Percentiles rank a stretch among this genome's conserved stretches.
phyloP scores from a whole-genome alignment of 1,284 basidiomycete species.

The Hypsizygus ulmarius region DNA sequence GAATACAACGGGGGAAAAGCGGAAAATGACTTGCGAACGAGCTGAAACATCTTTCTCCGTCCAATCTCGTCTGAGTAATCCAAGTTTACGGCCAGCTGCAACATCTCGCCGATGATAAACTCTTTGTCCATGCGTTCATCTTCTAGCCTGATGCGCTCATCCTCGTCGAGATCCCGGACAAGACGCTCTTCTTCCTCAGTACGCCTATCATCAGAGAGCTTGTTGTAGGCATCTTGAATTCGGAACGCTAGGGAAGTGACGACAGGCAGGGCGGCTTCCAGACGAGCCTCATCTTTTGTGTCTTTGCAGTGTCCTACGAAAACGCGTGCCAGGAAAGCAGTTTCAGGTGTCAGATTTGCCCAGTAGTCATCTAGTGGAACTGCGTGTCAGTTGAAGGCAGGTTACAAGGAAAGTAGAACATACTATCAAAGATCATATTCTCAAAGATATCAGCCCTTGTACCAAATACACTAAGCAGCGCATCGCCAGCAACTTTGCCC shows the following conservation, averaged over 20 bases:
- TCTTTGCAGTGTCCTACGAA: conserved; percentile 80
- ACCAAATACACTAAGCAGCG: conserved; percentile 36
- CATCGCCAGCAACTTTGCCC: conserved; percentile 36
- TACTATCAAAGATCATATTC: conserved; percentile 70
- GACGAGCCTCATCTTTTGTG: conserved; percentile 65
- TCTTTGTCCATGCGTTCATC: conserved; percentile 46
- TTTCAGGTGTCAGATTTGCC: conserved; percentile 71
- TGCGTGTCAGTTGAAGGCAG: background rate
- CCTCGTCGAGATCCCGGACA: conserved; percentile 37
- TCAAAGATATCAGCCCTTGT: conserved; percentile 42
- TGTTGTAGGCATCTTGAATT: conserved; percentile 75
- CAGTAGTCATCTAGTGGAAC: conserved; percentile 64
- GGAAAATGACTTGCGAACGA: conserved; percentile 62
- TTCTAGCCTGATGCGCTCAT: conserved; percentile 36
- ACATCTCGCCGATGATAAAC: conserved; percentile 69
- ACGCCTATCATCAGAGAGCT: conserved; percentile 46
- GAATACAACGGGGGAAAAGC: background rate
- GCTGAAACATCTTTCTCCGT: conserved; percentile 84
- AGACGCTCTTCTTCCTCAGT: conserved; percentile 34
- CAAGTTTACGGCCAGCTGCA: conserved; percentile 77
- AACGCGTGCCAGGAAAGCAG: conserved; percentile 80
- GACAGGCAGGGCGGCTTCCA: conserved; percentile 73
- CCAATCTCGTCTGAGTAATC: conserved; percentile 96
- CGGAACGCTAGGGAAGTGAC: conserved; percentile 83
- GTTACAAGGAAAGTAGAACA: conserved; percentile 22